Conservation (phyloP, 345 rosid genomes). For the Nasturtium officinale region DNA sequence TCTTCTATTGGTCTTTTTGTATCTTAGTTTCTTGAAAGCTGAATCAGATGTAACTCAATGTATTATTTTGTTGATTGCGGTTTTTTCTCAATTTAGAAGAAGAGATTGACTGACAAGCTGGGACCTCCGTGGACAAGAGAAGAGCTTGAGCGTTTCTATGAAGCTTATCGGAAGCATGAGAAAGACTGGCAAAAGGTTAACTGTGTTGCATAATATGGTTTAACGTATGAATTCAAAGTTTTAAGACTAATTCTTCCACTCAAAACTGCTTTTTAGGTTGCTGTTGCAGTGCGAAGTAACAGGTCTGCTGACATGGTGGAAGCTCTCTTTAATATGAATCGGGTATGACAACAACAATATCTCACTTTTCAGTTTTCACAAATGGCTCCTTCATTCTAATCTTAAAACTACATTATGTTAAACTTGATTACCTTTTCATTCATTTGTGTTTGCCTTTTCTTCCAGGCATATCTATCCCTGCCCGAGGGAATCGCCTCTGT, state of each 20-base stretch:
- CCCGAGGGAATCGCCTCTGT: constrained; percentile 95
- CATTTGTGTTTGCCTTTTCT: constrained; percentile 22
- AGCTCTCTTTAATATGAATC: constrained; percentile 79
- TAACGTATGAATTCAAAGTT: constrained; percentile 10
- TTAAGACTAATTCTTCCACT: constrained; percentile 1
- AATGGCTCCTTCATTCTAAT: constrained; percentile 12
- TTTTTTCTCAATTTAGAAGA: constrained; percentile 51
- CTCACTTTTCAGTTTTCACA: constrained; percentile 14
- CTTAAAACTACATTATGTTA: background rate
- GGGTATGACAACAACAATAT: constrained; percentile 48
- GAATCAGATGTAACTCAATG: background rate
- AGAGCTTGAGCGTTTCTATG: constrained; percentile 87
- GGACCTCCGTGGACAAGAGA: constrained; percentile 90
- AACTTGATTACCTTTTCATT: background rate
- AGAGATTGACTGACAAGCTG: constrained; percentile 72
- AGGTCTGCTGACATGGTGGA: constrained; percentile 89
- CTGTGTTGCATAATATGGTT: background rate
- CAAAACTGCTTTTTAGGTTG: constrained; percentile 56
- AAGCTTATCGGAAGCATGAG: constrained; percentile 73
- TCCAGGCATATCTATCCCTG: constrained; percentile 90
- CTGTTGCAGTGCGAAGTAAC: constrained; percentile 54
- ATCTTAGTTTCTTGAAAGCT: constrained; percentile 16
- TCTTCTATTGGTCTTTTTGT: constrained; percentile 5
- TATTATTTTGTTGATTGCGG: constrained; percentile 1
- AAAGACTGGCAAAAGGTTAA: constrained; percentile 88